A percentile compares a stretch with the other conserved stretches of the same genome.
Conservation (phyloP, 2,329 filamentous ascomycete species). For the Cytospora chrysosperma region DNA sequence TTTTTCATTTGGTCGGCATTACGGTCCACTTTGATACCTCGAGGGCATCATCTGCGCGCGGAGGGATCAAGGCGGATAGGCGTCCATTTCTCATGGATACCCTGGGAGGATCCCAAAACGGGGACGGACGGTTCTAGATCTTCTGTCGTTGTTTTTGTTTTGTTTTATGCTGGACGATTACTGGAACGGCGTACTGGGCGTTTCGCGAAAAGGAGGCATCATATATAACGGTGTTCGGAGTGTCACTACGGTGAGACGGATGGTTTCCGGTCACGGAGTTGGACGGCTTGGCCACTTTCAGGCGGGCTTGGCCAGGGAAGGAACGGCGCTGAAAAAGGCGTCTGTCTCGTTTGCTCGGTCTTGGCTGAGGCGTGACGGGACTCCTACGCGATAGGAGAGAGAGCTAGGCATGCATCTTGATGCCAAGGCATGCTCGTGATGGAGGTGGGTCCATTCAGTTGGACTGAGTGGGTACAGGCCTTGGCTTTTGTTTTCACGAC, state of each 20-base stretch:
- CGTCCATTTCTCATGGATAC: slow-evolving; percentile 16
- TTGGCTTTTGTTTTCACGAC: slow-evolving; percentile 6
- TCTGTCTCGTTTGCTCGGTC: not conserved
- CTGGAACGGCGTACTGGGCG: slow-evolving; percentile 15
- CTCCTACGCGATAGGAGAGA: not conserved
- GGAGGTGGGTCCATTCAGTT: not conserved
- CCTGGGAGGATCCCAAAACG: slow-evolving; percentile 20
- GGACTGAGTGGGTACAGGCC: slow-evolving; percentile 1
- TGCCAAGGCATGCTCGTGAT: not conserved
- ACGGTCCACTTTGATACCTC: slow-evolving; percentile 14
- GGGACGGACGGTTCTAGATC: slow-evolving; percentile 18
- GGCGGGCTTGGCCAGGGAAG: slow-evolving; percentile 7
- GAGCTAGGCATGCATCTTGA: not conserved
- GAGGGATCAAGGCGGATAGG: slow-evolving; percentile 1
- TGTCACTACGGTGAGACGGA: slow-evolving; percentile 8
- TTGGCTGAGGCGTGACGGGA: not conserved
- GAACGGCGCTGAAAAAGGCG: not conserved
- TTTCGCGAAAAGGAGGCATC: slow-evolving; percentile 16
- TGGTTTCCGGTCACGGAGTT: slow-evolving; percentile 20
- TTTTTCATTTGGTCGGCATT: slow-evolving; percentile 9
- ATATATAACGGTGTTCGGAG: slow-evolving; percentile 24
- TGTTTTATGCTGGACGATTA: not conserved
- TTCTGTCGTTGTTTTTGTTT: slow-evolving; percentile 8
- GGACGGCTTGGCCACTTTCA: slow-evolving; percentile 8
- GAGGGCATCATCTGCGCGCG: slow-evolving; percentile 16